Base-by-base conservation (phyloP, 805 yeast species). In the Candida boidinii region DNA sequence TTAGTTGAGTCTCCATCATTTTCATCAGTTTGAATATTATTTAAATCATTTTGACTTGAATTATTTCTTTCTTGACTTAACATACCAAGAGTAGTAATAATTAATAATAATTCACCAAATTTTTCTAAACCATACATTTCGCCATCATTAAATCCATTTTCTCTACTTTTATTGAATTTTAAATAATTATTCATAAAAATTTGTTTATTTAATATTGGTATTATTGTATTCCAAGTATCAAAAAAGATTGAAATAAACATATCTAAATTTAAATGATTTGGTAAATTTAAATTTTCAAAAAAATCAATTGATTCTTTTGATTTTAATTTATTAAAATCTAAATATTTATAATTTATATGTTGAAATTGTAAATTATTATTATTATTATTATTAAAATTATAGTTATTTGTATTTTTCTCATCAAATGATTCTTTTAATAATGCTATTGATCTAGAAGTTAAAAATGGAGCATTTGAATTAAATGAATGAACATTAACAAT, bases 401-500 rank as follows among this genome's bases (percentile, higher is more conserved):
- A 5, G 46, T 55, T 45, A 29, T 45, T 64, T 22, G 47, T 36
- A 24, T 42, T 41, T 30, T 54, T 43, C 50, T 64, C 60, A 33
- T 49, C 48, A 33, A 51, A 52, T 2, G 56, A 60, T 39, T 76
- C 79, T 44, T 82, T 82, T 28, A 82, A 58, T 7, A 81, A 65
- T 0, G 88, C 86, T 28, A 82, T 64, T 0, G 87, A 68, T 37
- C 78, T 70, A 4, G 87, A 86, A 0, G 90, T 75, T 35, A 76
- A 58, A 11, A 75, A 62, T n/a, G 86, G 77, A 1, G 84, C 78
- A 39, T 72, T 75, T 1, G 86, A 77, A 31, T 74, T 70, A 50
- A 77, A 78, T 0, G 92, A 90, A 53, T 76, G 81, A 2, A 68
- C 71, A 44, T 76, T 76, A 37, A 85, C 79, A 31, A 82, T 66